Conservation (phyloP, 2,329 filamentous ascomycete genomes). For the Elsinoe arachidis region DNA sequence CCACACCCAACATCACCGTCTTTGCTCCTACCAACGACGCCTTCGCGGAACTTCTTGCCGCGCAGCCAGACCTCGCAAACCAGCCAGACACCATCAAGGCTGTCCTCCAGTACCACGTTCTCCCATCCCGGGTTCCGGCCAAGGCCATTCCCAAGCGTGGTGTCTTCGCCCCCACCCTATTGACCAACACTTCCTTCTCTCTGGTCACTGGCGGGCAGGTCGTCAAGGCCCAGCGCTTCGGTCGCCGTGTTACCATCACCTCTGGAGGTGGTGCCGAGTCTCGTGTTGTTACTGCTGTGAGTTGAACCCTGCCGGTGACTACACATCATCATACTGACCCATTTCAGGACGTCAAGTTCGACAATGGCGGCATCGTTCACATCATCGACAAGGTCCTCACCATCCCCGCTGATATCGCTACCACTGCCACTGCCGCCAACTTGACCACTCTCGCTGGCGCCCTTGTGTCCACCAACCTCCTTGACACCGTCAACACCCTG, state of each 20-base stretch:
- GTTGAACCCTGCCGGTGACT: conserved; percentile 33
- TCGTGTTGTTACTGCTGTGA: conserved; percentile 27
- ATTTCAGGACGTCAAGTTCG: conserved; percentile 30
- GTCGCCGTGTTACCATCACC: conserved; percentile 41
- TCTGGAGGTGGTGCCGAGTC: conserved; percentile 32
- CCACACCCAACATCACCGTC: conserved; percentile 38
- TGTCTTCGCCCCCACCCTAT: conserved; percentile 39
- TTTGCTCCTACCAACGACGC: conserved; percentile 47
- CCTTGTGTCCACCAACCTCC: conserved; percentile 30
- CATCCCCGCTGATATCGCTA: conserved; percentile 27
- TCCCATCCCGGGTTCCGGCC: conserved; percentile 42
- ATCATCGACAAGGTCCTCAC: conserved; percentile 38
- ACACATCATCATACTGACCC: conserved; percentile 33
- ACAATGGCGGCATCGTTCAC: conserved; percentile 37
- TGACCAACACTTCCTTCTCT: conserved; percentile 45
- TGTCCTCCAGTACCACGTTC: conserved; percentile 45
- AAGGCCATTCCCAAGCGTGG: conserved; percentile 27
- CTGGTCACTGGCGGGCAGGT: conserved; percentile 54
- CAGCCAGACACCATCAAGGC: conserved; percentile 24
- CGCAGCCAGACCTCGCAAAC: conserved; percentile 1
- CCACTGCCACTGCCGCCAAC: conserved; percentile 28
- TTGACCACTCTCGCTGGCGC: conserved; percentile 36
- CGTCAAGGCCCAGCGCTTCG: conserved; percentile 38
- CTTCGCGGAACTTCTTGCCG: conserved; percentile 29
- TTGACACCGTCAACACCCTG: conserved; percentile 35